Evolutionary conservation across 2,329 filamentous ascomycete genomes (phyloP), one percentile per base, ranked within the genome.

Genomic region (Hymenotorrendiella dingleyae): DNA sequence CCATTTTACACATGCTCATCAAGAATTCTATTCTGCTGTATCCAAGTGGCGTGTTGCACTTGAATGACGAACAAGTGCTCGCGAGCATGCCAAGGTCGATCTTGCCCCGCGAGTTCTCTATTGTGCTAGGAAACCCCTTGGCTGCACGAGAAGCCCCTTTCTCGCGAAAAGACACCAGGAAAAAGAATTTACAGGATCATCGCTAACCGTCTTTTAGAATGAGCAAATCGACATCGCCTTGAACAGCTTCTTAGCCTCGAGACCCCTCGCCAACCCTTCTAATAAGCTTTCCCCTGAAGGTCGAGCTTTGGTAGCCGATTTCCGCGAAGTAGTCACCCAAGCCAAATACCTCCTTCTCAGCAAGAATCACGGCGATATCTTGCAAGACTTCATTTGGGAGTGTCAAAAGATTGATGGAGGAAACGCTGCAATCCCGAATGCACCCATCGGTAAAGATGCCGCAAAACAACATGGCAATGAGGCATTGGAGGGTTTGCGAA

Each of bases 381-480:
- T 98, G 16, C 93, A 98, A 62, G 90, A 98, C 59, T 97, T 98
- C 66, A 87, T 97, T 66, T 98, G 86, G 84, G 86, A 95, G 62
- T 90, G 89, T 0, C 80, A 88, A 60, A 76, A 85, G 35, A 81
- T 93, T 49, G 78, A 80, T 40, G 68, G 77, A 44, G 81, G 73
- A 56, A 71, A 75, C 39, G 73, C 86, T 20, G 64, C 68, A 45
- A 65, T 72, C 1, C 86, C 87, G 3, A 71, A 73, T 43, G 75
- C 78, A 1, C 84, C 88, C 0, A 56, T 94, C 36, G 76, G 80
- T 60, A 94, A 88, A 70, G 81, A 86, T 1, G 75, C 76, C 2
- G 86, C 86, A 20, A 80, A 84, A 67, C 82, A 91, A 61, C 87
- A 98, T 62, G 87, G 84, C 29, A 80, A 93, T 50, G 76, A 91